Evolutionary conservation across 352 stramenopile genomes (phyloP).

Genomic region (Phytophthora citrophthora): DNA sequence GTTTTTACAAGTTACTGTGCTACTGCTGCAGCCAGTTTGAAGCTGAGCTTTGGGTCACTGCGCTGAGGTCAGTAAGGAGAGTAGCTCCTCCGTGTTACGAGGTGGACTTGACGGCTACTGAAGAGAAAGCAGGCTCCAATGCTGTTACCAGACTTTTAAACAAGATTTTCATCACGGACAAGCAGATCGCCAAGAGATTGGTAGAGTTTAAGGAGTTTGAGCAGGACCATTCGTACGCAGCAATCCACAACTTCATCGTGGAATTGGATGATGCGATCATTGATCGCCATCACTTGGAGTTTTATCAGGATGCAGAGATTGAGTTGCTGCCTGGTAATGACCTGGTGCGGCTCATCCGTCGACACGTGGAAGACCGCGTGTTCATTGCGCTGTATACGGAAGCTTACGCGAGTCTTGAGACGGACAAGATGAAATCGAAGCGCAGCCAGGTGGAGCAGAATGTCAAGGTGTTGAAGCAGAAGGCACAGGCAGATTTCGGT

Average conservation of each 20-base stretch:
- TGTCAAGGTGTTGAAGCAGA: slow-evolving; percentile 63
- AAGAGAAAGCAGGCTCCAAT: slow-evolving; percentile 61
- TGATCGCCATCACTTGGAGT: slow-evolving; percentile 62
- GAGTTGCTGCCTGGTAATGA: slow-evolving; percentile 77
- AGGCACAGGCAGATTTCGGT: slow-evolving; percentile 66
- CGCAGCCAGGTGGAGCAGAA: slow-evolving; percentile 53
- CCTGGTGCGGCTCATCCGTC: slow-evolving; percentile 73
- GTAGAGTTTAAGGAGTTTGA: slow-evolving; percentile 59
- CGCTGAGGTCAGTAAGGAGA: slow-evolving; percentile 58
- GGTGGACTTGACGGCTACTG: slow-evolving; percentile 60
- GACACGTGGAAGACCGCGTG: slow-evolving; percentile 81
- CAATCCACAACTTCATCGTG: slow-evolving; percentile 68
- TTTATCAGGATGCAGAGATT: slow-evolving; percentile 70
- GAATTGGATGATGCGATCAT: slow-evolving; percentile 75
- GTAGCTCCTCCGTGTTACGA: slow-evolving; percentile 59
- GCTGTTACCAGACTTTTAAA: slow-evolving; percentile 72
- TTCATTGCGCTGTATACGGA: slow-evolving; percentile 66
- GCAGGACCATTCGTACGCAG: slow-evolving; percentile 51
- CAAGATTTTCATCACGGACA: slow-evolving; percentile 84
- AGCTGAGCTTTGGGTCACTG: slow-evolving; percentile 83
- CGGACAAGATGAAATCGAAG: slow-evolving; percentile 35
- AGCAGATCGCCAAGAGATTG: slow-evolving; percentile 53
- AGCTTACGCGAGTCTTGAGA: slow-evolving; percentile 69
- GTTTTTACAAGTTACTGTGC: slow-evolving; percentile 84
- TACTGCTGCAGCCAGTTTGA: slow-evolving; percentile 81